These are phyloP conservation scores for Mycena epipterygia DNA, from an alignment of 768 basidiomycete species.

Conservation along the genomic window DNA sequence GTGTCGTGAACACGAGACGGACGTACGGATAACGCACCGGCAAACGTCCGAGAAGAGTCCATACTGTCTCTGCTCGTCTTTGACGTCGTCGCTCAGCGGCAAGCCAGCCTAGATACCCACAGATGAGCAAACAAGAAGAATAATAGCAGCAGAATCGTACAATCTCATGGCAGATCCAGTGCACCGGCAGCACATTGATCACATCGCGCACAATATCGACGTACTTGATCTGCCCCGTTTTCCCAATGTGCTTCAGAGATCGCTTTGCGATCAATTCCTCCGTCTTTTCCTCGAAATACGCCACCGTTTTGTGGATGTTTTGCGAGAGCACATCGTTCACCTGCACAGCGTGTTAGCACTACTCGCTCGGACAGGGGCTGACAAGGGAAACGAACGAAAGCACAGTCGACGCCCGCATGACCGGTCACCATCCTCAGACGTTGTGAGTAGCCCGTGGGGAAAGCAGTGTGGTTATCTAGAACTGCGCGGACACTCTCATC, in stretches of 20 bases:
- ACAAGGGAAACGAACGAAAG: conserved; percentile 34
- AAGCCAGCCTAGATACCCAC: conserved; percentile 54
- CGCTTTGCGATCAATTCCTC: conserved; percentile 22
- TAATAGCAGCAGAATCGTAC: conserved; percentile 47
- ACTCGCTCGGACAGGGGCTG: no score
- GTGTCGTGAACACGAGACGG: neutral
- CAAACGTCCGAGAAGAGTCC: conserved; percentile 63
- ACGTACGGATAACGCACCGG: conserved; percentile 53
- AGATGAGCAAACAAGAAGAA: conserved; percentile 23
- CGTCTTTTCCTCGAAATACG: conserved; percentile 25
- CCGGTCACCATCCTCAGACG: conserved; percentile 49
- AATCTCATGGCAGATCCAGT: conserved; percentile 71
- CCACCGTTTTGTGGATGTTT: conserved; percentile 9
- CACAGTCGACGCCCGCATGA: conserved; percentile 38
- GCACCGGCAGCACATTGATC: conserved; percentile 70
- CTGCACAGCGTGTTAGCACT: neutral
- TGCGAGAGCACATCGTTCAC: conserved; percentile 7
- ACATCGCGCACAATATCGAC: conserved; percentile 79
- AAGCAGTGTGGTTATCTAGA: conserved; percentile 44
- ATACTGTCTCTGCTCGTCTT: conserved; percentile 57
- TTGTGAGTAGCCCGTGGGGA: conserved; percentile 49
- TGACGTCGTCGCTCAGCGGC: conserved; percentile 52
- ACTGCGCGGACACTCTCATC: conserved; percentile 52
- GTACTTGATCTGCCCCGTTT: conserved; percentile 36
- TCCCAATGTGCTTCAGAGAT: conserved; percentile 23